Base-by-base conservation (phyloP, 106 monocot genomes). In the Xerophyta viscosa region DNA sequence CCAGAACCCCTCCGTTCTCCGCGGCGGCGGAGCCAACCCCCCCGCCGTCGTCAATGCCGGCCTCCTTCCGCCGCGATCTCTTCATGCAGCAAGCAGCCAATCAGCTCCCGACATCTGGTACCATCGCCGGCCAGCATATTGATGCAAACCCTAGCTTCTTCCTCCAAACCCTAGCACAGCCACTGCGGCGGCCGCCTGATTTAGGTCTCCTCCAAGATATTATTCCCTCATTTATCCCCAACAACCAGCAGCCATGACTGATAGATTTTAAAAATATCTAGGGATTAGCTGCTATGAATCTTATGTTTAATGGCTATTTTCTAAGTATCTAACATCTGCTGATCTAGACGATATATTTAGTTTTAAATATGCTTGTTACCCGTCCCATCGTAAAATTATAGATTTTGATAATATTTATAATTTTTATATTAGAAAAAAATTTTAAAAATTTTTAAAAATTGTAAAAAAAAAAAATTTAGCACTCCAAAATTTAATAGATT, bases 161-260 rank as follows among this genome's bases (percentile, higher is more conserved):
- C 48, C 25, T 70, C 15, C 61, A 61, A 46, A 62, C 14, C 47
- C 12, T 66, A 41, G 20, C 57, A 2, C 29, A 58, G 47, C 43
- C 50, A 41, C 66, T 56, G 13, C 90, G 69, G 44, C 72, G 70
- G 21, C 74, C 30, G 47, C 65, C 73, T 17, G 77, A 90, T 56
- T 63, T 71, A 42, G 80, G 73, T 13, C 80, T 90, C 13, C 68
- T 90, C 24, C 77, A 84, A 57, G 80, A 90, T 61, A 62, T 82
- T 17, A 50, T 84, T 42, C 71, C 71, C 1, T 39, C 68, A 20
- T 65, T 72, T 46, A 48, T 65, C 25, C 60, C 62, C 43, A 62
- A 29, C 58, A 33, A 44, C 45, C 57, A 70, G 8, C 64, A 64
- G 37, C 74, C 59, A 70, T 29, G 11, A 41, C 7, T 6, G 22